Percentiles rank a stretch among this genome's conserved stretches.
These are phyloP conservation scores for Tardiomyces depauwii DNA, from an alignment of 1,139 yeast species.

Conservation along the genomic window DNA sequence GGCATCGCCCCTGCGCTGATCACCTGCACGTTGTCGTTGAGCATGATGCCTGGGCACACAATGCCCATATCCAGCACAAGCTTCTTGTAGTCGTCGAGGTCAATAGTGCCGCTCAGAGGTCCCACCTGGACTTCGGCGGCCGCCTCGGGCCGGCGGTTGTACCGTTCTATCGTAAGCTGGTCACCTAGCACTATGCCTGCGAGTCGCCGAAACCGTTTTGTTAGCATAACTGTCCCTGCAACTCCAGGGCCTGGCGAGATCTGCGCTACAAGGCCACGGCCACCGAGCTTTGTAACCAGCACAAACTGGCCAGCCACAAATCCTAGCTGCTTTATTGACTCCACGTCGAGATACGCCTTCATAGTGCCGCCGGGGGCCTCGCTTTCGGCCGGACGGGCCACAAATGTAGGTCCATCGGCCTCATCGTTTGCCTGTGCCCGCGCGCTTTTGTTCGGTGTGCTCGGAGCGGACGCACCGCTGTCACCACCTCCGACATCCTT, in stretches of 20 bases:
- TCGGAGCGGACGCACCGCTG: not conserved
- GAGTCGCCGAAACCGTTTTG: not conserved
- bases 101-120: not conserved
- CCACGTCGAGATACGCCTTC: not conserved
- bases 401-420: not conserved
- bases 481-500: not conserved
- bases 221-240: not conserved
- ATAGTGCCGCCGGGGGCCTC: not conserved
- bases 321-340: not conserved
- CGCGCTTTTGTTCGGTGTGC: not conserved
- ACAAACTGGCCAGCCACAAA: not conserved
- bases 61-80: not conserved
- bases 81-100: not conserved
- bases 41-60: not conserved
- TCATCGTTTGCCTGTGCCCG: not conserved
- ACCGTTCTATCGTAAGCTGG: not conserved
- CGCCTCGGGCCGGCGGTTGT: not conserved
- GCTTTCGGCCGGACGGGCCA: not conserved
- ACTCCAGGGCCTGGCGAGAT: not conserved
- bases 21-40: not conserved
- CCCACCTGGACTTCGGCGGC: not conserved
- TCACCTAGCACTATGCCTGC: not conserved
- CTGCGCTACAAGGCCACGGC: not conserved
- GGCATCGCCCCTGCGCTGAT: not conserved
- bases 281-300: not conserved